Percentiles rank a stretch among this genome's conserved stretches.
phyloP scores from a whole-genome alignment of 495 filamentous ascomycete genomes.

The Aspergillus sclerotioniger region DNA sequence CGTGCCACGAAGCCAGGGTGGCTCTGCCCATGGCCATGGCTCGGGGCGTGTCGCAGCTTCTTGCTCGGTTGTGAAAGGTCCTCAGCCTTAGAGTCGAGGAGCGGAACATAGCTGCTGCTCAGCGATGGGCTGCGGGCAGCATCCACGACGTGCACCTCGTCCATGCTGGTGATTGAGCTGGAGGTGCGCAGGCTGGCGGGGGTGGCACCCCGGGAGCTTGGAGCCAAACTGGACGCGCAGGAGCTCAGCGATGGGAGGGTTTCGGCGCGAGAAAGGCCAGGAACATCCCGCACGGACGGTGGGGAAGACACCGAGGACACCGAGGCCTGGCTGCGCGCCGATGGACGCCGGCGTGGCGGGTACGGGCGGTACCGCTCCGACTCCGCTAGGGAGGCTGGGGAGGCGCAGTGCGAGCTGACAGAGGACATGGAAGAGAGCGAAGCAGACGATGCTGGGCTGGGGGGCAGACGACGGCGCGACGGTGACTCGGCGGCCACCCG shows the following conservation, averaged over 20 bases:
- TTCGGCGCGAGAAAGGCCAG: constrained; percentile 44
- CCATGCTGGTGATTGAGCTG: constrained; percentile 35
- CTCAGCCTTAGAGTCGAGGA: constrained; percentile 29
- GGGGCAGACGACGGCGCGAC: constrained; percentile 31
- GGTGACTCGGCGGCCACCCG: constrained; percentile 24
- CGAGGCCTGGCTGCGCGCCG: constrained; percentile 38
- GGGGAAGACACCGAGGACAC: constrained; percentile 47
- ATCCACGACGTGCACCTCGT: constrained; percentile 39
- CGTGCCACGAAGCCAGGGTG: constrained; percentile 40
- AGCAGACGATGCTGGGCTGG: constrained; percentile 35
- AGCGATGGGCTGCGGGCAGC: constrained; percentile 33
- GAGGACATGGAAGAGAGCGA: constrained; percentile 26
- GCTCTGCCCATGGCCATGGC: constrained; percentile 2
- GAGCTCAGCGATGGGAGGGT: constrained; percentile 46
- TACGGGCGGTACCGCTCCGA: constrained; percentile 39
- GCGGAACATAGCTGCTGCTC: constrained; percentile 36
- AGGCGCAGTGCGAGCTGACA: constrained; percentile 19
- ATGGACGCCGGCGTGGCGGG: constrained; percentile 36
- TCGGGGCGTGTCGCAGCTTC: constrained; percentile 38
- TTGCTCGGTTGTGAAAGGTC: constrained; percentile 38
- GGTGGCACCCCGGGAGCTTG: constrained; percentile 39
- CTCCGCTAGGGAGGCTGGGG: constrained; percentile 30
- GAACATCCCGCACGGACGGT: constrained; percentile 48
- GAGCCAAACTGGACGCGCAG: constrained; percentile 48
- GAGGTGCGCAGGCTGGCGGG: constrained; percentile 43